phyloP scores from a whole-genome alignment of 177 flowering plant genomes.

The Tripterygium wilfordii region DNA sequence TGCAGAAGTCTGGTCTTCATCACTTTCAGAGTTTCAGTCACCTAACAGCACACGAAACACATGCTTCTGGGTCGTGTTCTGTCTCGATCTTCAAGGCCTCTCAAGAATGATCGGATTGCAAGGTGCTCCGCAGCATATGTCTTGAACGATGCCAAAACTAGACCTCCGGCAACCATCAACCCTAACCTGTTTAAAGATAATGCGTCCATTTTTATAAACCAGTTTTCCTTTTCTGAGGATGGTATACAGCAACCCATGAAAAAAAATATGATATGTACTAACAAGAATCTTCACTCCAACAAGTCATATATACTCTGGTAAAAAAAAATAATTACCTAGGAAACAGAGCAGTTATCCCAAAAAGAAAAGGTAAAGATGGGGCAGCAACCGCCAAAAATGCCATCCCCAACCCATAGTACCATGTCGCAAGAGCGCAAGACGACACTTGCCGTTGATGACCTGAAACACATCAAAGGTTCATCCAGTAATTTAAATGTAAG shows the following conservation, averaged over 20 bases:
- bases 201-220: no score
- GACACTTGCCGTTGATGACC: slow-evolving; percentile 71
- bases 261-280: no score
- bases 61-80: slow-evolving; percentile 34
- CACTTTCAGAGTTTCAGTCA: neutral
- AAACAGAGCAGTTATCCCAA: slow-evolving; percentile 85
- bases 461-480: slow-evolving; percentile 15
- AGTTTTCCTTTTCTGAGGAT: no score
- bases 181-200: slow-evolving; percentile 64
- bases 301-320: no score
- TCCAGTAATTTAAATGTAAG: neutral
- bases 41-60: slow-evolving; percentile 49
- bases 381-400: slow-evolving; percentile 64
- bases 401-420: slow-evolving; percentile 80
- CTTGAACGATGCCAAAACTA: slow-evolving; percentile 86
- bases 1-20: no score
- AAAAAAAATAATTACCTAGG: slow-evolving; percentile 45
- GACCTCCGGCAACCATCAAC: slow-evolving; percentile 77
- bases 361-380: slow-evolving; percentile 69
- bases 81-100: slow-evolving; percentile 74
- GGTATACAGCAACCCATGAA: no score
- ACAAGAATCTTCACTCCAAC: no score
- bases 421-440: slow-evolving; percentile 46
- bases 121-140: slow-evolving; percentile 94
- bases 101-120: slow-evolving; percentile 57